Percentiles rank a stretch among this genome's conserved stretches.
Evolutionary conservation across 2,329 filamentous ascomycete genomes (phyloP).

Genomic region (Colletotrichum liriopes): DNA sequence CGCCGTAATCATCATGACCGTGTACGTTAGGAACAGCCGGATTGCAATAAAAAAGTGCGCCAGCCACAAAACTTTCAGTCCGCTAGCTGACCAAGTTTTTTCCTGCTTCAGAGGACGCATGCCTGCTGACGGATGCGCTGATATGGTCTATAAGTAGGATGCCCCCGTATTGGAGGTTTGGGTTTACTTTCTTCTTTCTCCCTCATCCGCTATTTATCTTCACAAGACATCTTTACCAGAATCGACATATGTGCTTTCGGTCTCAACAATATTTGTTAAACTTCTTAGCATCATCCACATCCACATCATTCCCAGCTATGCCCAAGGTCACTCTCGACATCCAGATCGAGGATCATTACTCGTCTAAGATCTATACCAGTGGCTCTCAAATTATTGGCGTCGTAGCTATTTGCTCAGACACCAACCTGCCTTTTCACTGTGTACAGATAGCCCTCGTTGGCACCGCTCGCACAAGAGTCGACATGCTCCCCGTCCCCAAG

Average conservation of each 20-base stretch:
- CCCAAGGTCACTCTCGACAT: constrained; percentile 58
- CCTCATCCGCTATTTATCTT: neutral
- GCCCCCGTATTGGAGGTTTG: neutral
- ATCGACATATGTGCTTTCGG: rapidly evolving
- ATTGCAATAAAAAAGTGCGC: constrained; percentile 13
- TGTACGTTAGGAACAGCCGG: constrained; percentile 37
- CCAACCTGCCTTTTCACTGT: constrained; percentile 64
- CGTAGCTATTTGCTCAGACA: constrained; percentile 61
- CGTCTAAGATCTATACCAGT: constrained; percentile 69
- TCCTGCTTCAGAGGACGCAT: neutral
- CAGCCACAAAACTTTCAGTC: constrained; percentile 9
- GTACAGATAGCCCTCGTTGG: constrained; percentile 70
- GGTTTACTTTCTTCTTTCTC: neutral
- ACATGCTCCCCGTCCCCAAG: constrained; percentile 65
- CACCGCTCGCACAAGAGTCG: constrained; percentile 64
- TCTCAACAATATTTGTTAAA: neutral
- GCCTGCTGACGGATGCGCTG: neutral
- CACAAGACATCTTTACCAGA: neutral
- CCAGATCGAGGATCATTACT: constrained; percentile 68
- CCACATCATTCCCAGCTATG: constrained; percentile 45
- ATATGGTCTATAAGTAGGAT: constrained; percentile 19
- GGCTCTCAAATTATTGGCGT: constrained; percentile 65
- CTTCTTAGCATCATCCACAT: neutral
- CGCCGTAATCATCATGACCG: constrained; percentile 15
- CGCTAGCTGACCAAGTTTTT: constrained; percentile 8